Evolutionary conservation across 768 basidiomycete species (phyloP), one percentile per base, ranked within the genome.

Genomic region (Boletus speciosus): DNA sequence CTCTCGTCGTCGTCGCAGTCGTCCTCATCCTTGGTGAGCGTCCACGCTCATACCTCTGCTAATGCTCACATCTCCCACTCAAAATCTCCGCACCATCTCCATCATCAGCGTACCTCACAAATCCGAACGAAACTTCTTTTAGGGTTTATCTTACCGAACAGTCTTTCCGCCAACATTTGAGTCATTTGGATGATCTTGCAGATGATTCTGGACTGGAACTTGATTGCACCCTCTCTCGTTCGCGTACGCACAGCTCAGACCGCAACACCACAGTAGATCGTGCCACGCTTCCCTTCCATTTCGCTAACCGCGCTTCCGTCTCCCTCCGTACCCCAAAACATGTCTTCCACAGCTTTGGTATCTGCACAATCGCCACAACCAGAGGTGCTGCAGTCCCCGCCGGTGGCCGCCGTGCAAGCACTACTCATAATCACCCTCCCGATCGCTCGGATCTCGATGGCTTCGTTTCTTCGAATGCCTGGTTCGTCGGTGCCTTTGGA

Each of bases 111-210:
- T 93, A 93, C 76, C 82, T 95, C 68, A 92, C 93, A 34, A 98
- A 98, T 71, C 96, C 96, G 23, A 85, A 88, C 52, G 94, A 98
- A 72, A 85, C 85, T 44, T 93, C 93, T 7, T 98, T 99, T 73
- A 85, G 95, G 49, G 79, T 93, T 19, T 95, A 92, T 74, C 85
- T 98, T 61, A 98, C 95, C n/a, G 94, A 97, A 66, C 90, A 91
- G 66, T 95, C 93, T 25, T 98, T 99, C 71, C 90, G 95, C 49
- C 90, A 91, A 51, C 94, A 98, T 70, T 81, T 98, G 56, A 90
- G 84, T 56, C 86, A 86, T 51, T 82, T 97, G 63, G 87, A 94
- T 62, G 86, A 86, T 63, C 75, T 73, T 44, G 66, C 73, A 53
- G 81, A 84, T 49, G 85, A 86, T 52, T 73, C 79, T 52, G 42